Conservation (phyloP, 116 monocot species). For the Posidonia oceanica region DNA sequence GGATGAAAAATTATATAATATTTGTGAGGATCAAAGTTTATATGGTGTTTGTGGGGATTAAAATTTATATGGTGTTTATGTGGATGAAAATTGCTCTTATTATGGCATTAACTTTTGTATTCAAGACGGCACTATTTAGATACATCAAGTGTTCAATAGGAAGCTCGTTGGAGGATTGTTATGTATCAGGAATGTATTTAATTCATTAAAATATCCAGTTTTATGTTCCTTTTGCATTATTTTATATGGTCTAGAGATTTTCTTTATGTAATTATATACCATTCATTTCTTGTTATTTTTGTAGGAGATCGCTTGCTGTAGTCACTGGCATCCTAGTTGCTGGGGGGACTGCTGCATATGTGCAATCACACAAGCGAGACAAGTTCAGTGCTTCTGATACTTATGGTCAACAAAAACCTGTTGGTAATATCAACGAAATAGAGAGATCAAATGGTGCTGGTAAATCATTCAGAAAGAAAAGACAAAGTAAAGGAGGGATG, state of each 20-base stretch:
- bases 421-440: slow-evolving; percentile 5
- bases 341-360: slow-evolving; percentile 72
- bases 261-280: not conserved
- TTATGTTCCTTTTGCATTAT: not conserved
- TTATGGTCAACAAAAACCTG: slow-evolving; percentile 5
- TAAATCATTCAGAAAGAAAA: slow-evolving; percentile 22
- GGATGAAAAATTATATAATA: too few species aligned
- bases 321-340: slow-evolving; percentile 53
- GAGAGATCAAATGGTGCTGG: slow-evolving; percentile 28
- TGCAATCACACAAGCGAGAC: slow-evolving; percentile 22
- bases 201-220: too few species aligned
- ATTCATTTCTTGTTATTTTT: not conserved
- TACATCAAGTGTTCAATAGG: too few species aligned
- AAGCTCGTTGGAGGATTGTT: too few species aligned
- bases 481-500: slow-evolving; percentile 30
- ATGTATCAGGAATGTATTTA: too few species aligned
- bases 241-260: not conserved
- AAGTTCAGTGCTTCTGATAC: slow-evolving; percentile 13
- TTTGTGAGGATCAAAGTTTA: too few species aligned
- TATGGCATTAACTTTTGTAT: too few species aligned
- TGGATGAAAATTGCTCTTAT: too few species aligned
- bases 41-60: too few species aligned
- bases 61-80: too few species aligned
- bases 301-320: slow-evolving; percentile 61
- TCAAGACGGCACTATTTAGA: too few species aligned